These are phyloP conservation scores for Hygrophorus russula DNA, from an alignment of 768 basidiomycete genomes.

Conservation along the genomic window DNA sequence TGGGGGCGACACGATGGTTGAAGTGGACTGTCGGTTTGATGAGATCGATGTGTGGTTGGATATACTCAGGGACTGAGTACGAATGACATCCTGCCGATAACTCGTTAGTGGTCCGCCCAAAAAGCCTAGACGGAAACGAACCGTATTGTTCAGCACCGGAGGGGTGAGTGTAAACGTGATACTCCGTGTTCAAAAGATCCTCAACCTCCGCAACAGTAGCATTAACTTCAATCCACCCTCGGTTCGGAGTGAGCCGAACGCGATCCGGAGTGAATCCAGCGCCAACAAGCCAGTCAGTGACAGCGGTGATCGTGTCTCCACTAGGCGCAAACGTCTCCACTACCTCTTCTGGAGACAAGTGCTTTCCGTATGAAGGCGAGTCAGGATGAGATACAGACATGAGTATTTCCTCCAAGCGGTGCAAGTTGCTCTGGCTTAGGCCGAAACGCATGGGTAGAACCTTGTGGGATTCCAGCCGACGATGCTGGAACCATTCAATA, in stretches of 20 bases:
- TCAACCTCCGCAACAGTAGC: slow-evolving; percentile 21
- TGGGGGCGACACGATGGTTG: slow-evolving; percentile 11
- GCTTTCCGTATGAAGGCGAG: slow-evolving; percentile 22
- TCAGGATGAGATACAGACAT: slow-evolving; percentile 23
- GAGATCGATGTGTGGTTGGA: slow-evolving; percentile 21
- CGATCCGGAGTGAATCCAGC: slow-evolving; percentile 16
- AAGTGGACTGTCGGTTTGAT: slow-evolving; percentile 25
- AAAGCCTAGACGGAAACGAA: slow-evolving; percentile 2
- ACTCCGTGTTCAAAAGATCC: slow-evolving; percentile 19
- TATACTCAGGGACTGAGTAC: slow-evolving; percentile 20
- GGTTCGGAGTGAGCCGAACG: slow-evolving; percentile 13
- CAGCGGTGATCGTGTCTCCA: slow-evolving; percentile 14
- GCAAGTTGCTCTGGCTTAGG: slow-evolving; percentile 22
- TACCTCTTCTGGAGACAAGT: slow-evolving; percentile 22
- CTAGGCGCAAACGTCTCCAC: slow-evolving; percentile 20
- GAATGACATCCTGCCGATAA: slow-evolving; percentile 16
- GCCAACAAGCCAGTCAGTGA: slow-evolving; percentile 20
- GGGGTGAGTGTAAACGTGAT: slow-evolving; percentile 20
- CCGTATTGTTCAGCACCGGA: slow-evolving; percentile 21
- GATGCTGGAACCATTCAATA: slow-evolving; percentile 6
- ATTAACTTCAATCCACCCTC: slow-evolving; percentile 21
- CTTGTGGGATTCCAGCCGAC: slow-evolving; percentile 13
- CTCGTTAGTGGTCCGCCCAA: background rate
- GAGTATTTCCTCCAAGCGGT: slow-evolving; percentile 18
- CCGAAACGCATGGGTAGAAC: slow-evolving; percentile 22